Evolutionary conservation across 1,284 basidiomycete species (phyloP).

Genomic region (Moesziomyces sp.): DNA sequence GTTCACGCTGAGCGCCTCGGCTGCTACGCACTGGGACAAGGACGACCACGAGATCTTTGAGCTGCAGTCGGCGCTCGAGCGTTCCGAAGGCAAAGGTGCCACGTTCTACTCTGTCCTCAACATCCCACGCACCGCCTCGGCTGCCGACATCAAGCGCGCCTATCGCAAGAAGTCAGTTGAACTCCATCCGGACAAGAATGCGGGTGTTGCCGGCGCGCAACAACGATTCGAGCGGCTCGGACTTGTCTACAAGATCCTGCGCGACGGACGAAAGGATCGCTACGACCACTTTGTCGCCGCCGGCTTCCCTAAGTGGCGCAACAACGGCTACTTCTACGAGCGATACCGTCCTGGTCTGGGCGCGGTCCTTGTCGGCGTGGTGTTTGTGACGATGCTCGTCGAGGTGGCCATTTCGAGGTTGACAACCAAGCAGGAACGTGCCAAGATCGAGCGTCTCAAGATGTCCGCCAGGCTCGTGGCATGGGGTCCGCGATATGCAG

Average conservation of each 20-base stretch:
- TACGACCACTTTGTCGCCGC: conserved; percentile 65
- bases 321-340: conserved; percentile 62
- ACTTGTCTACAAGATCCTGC: conserved; percentile 63
- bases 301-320: conserved; percentile 65
- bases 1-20: conserved; percentile 16
- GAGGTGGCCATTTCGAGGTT: conserved; percentile 39
- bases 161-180: conserved; percentile 63
- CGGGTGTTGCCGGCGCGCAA: conserved; percentile 42
- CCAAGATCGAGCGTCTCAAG: conserved; percentile 47
- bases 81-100: conserved; percentile 47
- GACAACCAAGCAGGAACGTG: conserved; percentile 49
- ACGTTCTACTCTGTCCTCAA: conserved; percentile 64
- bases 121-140: conserved; percentile 38
- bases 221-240: conserved; percentile 64
- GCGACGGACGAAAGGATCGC: conserved; percentile 62
- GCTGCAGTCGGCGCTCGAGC: conserved; percentile 60
- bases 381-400: conserved; percentile 40
- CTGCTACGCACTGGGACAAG: conserved; percentile 53
- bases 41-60: conserved; percentile 66
- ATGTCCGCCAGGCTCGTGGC: conserved; percentile 54
- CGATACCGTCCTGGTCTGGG: conserved; percentile 60
- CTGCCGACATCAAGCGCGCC: conserved; percentile 57
- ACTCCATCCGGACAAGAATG: conserved; percentile 65
- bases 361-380: conserved; percentile 47
- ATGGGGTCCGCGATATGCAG: conserved; percentile 60